phyloP scores from a whole-genome alignment of 202 grass and related monocot species.

The Dendrocalamus latiflorus region DNA sequence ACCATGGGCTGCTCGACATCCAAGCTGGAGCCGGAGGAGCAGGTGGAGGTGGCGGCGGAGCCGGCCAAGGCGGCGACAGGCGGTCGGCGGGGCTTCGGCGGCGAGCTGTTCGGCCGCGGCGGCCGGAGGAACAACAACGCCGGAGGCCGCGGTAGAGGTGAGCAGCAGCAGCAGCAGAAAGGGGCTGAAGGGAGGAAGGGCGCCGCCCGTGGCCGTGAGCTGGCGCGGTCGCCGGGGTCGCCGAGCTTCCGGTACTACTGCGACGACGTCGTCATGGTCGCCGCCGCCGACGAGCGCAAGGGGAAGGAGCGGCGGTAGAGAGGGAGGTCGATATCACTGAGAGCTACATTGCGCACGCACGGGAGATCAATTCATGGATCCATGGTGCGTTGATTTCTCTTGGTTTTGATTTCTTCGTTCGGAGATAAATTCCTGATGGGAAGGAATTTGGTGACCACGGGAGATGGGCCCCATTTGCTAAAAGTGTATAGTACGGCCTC shows the following conservation, averaged over 20 bases:
- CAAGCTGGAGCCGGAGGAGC: background rate
- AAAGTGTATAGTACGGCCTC: too few species aligned
- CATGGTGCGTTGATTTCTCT: background rate
- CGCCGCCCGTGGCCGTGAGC: background rate
- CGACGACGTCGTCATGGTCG: background rate
- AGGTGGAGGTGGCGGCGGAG: background rate
- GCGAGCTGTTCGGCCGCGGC: background rate
- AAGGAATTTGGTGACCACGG: too few species aligned
- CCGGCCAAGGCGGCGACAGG: background rate
- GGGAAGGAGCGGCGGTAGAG: background rate
- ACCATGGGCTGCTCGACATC: background rate
- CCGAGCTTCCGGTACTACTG: constrained; percentile 23
- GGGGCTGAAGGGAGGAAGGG: too few species aligned
- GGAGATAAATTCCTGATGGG: too few species aligned
- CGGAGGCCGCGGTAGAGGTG: too few species aligned
- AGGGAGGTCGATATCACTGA: background rate
- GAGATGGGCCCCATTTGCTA: too few species aligned
- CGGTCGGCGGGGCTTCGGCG: background rate
- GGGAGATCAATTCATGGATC: background rate
- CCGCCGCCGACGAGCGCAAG: background rate
- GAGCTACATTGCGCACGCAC: background rate
- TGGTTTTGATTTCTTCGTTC: background rate
- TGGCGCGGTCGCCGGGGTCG: background rate
- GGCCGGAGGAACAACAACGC: background rate
- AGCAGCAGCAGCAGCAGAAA: background rate